Percentiles rank a stretch among this genome's conserved stretches.
Evolutionary conservation across 2,329 filamentous ascomycete species (phyloP).

Genomic region (Colletotrichum eleusines): DNA sequence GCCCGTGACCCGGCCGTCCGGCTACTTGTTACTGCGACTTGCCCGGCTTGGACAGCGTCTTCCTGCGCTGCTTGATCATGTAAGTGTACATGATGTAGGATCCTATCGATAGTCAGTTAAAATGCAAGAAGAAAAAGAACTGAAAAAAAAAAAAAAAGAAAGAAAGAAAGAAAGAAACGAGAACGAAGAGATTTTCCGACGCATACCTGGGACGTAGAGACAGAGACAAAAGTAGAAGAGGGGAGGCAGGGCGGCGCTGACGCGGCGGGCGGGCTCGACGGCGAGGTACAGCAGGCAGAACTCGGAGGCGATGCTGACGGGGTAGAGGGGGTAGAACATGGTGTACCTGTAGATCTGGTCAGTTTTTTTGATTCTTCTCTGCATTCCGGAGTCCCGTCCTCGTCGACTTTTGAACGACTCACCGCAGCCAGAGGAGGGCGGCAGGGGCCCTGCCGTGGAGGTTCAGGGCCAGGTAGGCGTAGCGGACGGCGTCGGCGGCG

Average conservation of each 20-base stretch:
- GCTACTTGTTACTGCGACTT: conserved; percentile 11
- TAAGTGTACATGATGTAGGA: conserved; percentile 89
- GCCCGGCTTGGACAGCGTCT: conserved; percentile 71
- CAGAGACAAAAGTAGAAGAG: conserved; percentile 74
- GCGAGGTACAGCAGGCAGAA: conserved; percentile 82
- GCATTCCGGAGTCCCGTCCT: too few relatives aligned
- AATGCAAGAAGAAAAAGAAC: too few relatives aligned
- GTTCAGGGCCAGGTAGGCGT: conserved; percentile 87
- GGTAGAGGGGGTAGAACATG: conserved; percentile 93
- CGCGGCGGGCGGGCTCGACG: conserved; percentile 66
- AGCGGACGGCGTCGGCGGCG: conserved; percentile 90
- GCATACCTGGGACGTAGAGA: conserved; percentile 84
- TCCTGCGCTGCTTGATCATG: conserved; percentile 91
- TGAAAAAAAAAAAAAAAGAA: too few relatives aligned
- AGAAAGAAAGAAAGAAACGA: too few relatives aligned
- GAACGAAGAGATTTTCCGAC: not conserved
- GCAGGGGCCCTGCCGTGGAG: conserved; percentile 73
- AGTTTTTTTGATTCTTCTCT: not conserved
- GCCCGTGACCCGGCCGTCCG: too few relatives aligned
- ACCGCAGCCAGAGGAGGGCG: conserved; percentile 79
- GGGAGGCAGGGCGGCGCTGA: conserved; percentile 65
- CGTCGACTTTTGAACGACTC: too few relatives aligned
- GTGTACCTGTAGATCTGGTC: conserved; percentile 68
- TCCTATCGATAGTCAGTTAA: conserved; percentile 8
- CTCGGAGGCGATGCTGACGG: conserved; percentile 90